Evolutionary conservation across 257 asterid genomes (phyloP), one percentile per base, ranked within the genome.

Genomic region (Echium plantagineum): DNA sequence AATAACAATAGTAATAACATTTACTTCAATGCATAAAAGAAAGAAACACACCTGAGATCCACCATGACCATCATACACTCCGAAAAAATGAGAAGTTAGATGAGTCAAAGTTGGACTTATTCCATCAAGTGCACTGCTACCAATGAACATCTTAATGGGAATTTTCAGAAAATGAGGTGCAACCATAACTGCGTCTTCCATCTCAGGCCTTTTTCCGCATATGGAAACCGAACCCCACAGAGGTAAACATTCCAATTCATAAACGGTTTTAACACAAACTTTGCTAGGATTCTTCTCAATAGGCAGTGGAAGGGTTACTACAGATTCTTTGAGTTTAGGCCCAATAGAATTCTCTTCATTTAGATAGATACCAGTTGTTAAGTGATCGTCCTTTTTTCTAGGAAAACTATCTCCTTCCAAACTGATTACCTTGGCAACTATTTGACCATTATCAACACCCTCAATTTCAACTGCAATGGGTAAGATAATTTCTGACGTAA

Each of bases 21-120:
- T 53, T 24, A n/a, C 24, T 53, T n/a, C 21, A 52, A 53, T n/a
- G 21, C 24, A 63, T 66, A 28, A 18, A 63, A 47, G 30, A 57
- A 77, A 54, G 52, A 68, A 38, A 42, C 69, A 54, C 69, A 89
- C 97, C 95, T 89, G 94, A 66, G 83, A 74, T 73, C 97, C 97
- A 67, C 95, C 97, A 64, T 89, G 97, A 58, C 97, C 97, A 72
- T 89, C 97, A 48, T 86, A 89, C 21, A 89, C 95, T 61, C 94
- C 95, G 19, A 80, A 86, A 64, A 86, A 89, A 73, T 89, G 97
- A n/a, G 91, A 80, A 49, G 94, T 83, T 65, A 89, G 63, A 65
- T 89, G 91, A 68, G 76, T 80, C 73, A 86, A 73, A 7, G 73
- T 75, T 70, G 69, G 84, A 70, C 81, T 78, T 53, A 84, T 74